Conservation (phyloP, 1,139 yeast genomes). For the Debaryomyces robertsiae region DNA sequence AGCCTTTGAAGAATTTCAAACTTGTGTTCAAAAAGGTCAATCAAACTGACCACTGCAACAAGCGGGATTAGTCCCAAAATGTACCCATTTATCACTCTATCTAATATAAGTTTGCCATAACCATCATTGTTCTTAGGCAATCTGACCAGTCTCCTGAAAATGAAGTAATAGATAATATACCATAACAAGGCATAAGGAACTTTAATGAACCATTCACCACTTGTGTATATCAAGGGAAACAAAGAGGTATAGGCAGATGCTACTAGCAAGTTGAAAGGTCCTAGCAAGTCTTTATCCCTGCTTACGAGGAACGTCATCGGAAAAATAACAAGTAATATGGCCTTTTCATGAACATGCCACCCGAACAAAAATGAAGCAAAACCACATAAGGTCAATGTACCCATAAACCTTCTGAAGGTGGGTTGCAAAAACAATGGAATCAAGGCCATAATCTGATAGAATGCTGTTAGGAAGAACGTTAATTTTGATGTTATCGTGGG, state of each 20-base stretch:
- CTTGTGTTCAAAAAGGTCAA: constrained; percentile 59
- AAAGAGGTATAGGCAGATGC: constrained; percentile 86
- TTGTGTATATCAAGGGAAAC: constrained; percentile 83
- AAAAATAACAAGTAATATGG: constrained; percentile 82
- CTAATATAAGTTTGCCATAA: constrained; percentile 56
- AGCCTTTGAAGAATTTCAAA: constrained; percentile 52
- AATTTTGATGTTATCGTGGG: constrained; percentile 79
- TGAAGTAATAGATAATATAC: constrained; percentile 76
- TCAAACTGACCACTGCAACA: constrained; percentile 53
- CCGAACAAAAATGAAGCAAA: constrained; percentile 91
- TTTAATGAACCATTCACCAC: constrained; percentile 79
- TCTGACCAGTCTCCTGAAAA: constrained; percentile 66
- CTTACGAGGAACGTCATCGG: constrained; percentile 82
- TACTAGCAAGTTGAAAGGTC: constrained; percentile 66
- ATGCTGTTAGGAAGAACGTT: constrained; percentile 76
- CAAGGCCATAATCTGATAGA: constrained; percentile 77
- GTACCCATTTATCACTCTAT: constrained; percentile 69
- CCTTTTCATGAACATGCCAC: constrained; percentile 99
- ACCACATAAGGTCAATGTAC: constrained; percentile 86
- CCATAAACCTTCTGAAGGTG: constrained; percentile 74
- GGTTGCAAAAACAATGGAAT: constrained; percentile 78
- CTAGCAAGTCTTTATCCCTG: constrained; percentile 68
- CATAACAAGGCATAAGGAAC: constrained; percentile 79
- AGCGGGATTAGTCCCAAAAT: constrained; percentile 69
- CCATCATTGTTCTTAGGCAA: constrained; percentile 54